Conservation (phyloP, 441 rosid genomes). For the Adansonia gregorii region DNA sequence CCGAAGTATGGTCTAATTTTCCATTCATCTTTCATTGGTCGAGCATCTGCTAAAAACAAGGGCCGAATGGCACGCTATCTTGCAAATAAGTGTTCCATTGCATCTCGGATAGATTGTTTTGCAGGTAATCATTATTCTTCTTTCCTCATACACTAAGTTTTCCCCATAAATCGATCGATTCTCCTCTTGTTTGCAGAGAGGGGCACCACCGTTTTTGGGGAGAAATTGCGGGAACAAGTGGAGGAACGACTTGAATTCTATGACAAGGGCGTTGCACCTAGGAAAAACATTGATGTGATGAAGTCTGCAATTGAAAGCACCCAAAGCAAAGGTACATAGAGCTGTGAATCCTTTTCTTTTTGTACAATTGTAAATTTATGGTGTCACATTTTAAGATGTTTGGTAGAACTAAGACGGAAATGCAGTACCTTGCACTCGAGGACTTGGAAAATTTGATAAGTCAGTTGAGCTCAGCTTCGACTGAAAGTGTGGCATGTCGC, state of each 20-base stretch:
- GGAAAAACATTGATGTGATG: slow-evolving; percentile 96
- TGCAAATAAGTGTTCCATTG: slow-evolving; percentile 96
- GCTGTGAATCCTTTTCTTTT: not conserved
- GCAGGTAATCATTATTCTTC: slow-evolving; percentile 55
- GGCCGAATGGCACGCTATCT: slow-evolving; percentile 96
- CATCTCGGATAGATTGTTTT: slow-evolving; percentile 92
- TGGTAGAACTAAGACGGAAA: not conserved
- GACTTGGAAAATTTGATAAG: not conserved
- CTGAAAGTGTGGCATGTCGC: not conserved
- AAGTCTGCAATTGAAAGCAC: slow-evolving; percentile 69
- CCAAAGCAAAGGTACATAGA: slow-evolving; percentile 55
- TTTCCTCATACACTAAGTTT: not conserved
- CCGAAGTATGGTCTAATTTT: slow-evolving; percentile 94
- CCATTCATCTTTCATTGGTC: slow-evolving; percentile 97
- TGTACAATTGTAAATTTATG: not conserved
- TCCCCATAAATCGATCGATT: not conserved
- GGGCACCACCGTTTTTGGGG: slow-evolving; percentile 69
- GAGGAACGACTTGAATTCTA: slow-evolving; percentile 94
- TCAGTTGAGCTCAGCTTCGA: not conserved
- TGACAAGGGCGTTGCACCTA: slow-evolving; percentile 96
- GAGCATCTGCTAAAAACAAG: slow-evolving; percentile 93
- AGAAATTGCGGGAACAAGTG: slow-evolving; percentile 93
- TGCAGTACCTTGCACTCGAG: not conserved
- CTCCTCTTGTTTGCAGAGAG: slow-evolving; percentile 47
- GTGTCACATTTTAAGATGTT: not conserved